A percentile compares a stretch with the other conserved stretches of the same genome.
phyloP scores from a whole-genome alignment of 306 rosid genomes.

The Quercus berberidifolia region DNA sequence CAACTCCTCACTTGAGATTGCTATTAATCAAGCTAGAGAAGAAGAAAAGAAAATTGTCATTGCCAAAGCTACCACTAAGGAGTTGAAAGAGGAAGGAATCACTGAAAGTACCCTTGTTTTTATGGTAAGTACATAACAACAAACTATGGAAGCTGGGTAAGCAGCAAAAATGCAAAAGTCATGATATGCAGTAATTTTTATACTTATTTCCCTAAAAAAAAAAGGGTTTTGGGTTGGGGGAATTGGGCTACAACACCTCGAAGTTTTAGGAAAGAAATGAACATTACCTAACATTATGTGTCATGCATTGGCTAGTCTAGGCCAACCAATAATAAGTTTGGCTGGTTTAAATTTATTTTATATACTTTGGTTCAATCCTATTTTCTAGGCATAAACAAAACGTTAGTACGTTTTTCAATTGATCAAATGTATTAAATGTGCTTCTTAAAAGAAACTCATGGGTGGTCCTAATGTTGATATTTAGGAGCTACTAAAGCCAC shows the following conservation, averaged over 20 bases:
- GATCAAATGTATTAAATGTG: conserved; percentile 4
- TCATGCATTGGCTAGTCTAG: background rate
- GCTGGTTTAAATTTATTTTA: background rate
- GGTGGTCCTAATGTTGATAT: conserved; percentile 9
- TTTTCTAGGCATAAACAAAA: conserved; percentile 10
- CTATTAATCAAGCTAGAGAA: conserved; percentile 67
- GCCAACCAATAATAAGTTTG: background rate
- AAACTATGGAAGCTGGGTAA: background rate
- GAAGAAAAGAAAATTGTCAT: conserved; percentile 69
- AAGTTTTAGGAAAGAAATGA: no score
- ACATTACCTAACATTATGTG: background rate
- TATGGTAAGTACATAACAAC: conserved; percentile 37
- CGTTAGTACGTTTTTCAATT: background rate
- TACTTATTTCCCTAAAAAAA: no score
- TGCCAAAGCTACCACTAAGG: conserved; percentile 81
- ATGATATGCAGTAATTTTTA: no score
- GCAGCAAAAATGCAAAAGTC: background rate
- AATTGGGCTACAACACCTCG: no score
- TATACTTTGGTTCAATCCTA: background rate
- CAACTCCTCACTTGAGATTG: conserved; percentile 44
- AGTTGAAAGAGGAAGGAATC: conserved; percentile 80
- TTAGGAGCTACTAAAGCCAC: conserved; percentile 78
- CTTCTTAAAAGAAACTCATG: conserved; percentile 10
- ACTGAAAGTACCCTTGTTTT: conserved; percentile 53
- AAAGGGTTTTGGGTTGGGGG: no score